These are phyloP conservation scores for Musa balbisiana DNA, from an alignment of 202 grass and related monocot species.

Conservation along the genomic window DNA sequence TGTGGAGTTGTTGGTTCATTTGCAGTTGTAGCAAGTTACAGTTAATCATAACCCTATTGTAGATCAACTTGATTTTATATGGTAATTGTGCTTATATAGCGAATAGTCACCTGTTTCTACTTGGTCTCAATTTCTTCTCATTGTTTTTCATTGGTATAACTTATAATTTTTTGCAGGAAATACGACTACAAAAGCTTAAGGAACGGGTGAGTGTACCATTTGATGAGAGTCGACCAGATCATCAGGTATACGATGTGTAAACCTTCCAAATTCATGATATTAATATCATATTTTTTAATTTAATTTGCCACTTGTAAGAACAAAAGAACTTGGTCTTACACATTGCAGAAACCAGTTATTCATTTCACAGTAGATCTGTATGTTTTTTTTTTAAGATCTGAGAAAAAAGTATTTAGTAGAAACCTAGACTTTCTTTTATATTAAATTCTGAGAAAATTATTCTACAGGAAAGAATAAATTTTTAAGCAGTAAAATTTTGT, in stretches of 20 bases:
- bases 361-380: slow-evolving; percentile 3
- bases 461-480: neutral
- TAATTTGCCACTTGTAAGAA: too few relatives aligned
- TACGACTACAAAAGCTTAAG: slow-evolving; percentile 42
- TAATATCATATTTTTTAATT: too few relatives aligned
- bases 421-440: too few relatives aligned
- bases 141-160: neutral
- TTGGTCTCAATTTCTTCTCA: neutral
- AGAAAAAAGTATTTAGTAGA: neutral
- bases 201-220: slow-evolving; percentile 79
- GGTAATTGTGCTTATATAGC: neutral
- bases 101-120: neutral
- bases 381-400: neutral
- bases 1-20: too few relatives aligned
- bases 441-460: neutral
- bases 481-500: too few relatives aligned
- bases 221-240: slow-evolving; percentile 61
- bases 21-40: too few relatives aligned
- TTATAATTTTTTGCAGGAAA: slow-evolving; percentile 3
- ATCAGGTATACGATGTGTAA: slow-evolving; percentile 43
- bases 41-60: neutral
- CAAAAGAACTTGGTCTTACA: neutral
- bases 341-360: neutral
- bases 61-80: neutral
- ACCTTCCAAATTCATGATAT: neutral